Conservation (phyloP, 1,284 basidiomycete genomes). For the Tilletia caries region DNA sequence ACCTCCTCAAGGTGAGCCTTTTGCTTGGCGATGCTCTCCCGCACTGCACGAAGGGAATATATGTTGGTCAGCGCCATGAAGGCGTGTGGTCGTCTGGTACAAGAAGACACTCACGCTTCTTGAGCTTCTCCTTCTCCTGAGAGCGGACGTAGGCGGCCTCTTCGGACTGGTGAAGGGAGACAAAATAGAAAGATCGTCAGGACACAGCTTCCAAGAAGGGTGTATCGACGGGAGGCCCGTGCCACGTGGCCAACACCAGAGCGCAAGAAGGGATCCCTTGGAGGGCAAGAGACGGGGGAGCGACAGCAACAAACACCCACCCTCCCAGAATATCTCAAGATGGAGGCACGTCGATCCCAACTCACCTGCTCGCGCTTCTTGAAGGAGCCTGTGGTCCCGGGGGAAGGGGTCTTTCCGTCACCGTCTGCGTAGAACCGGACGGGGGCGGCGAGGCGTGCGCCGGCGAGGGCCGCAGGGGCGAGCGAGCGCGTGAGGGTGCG, state of each 20-base stretch:
- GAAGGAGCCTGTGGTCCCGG: slow-evolving; percentile 43
- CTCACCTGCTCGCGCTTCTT: slow-evolving; percentile 40
- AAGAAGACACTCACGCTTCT: slow-evolving; percentile 17
- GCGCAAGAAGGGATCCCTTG: neutral
- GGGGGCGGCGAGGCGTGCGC: slow-evolving; percentile 25
- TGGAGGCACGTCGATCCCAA: neutral
- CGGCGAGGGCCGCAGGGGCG: slow-evolving; percentile 23
- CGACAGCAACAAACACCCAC: neutral
- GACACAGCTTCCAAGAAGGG: neutral
- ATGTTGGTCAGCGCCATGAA: neutral
- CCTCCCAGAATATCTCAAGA: neutral
- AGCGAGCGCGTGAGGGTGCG: slow-evolving; percentile 24
- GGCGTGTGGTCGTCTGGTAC: too few species aligned
- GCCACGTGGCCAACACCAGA: neutral
- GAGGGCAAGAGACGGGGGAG: neutral
- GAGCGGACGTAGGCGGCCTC: slow-evolving; percentile 17
- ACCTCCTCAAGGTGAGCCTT: slow-evolving; percentile 22
- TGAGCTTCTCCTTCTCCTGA: slow-evolving; percentile 22
- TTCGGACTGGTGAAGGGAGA: slow-evolving; percentile 12
- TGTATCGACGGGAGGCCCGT: neutral
- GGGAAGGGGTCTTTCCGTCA: slow-evolving; percentile 21
- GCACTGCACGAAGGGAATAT: slow-evolving; percentile 7
- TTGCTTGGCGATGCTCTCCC: slow-evolving; percentile 21
- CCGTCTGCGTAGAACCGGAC: slow-evolving; percentile 36
- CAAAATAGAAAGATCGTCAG: neutral